These are phyloP conservation scores for Lepidium africanum DNA, from an alignment of 345 rosid species.

Conservation along the genomic window DNA sequence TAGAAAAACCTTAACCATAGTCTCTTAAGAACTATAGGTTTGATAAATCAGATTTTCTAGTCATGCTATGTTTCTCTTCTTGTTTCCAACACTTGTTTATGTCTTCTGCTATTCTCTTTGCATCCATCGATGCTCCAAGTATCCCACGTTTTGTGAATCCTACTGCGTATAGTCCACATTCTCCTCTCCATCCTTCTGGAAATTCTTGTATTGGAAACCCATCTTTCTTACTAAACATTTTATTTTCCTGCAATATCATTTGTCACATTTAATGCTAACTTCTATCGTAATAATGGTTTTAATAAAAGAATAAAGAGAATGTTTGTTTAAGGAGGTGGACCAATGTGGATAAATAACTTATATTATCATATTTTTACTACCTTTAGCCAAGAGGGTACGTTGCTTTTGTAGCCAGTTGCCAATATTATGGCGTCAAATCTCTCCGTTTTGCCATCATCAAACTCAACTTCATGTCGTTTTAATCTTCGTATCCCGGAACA, in stretches of 20 bases:
- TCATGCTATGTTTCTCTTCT: constrained; percentile 23
- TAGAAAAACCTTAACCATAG: background rate
- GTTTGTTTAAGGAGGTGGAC: constrained; percentile 8
- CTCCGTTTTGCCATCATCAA: constrained; percentile 51
- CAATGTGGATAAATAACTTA: background rate
- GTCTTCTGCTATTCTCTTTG: constrained; percentile 69
- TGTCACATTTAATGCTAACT: background rate
- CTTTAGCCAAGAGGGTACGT: constrained; percentile 90
- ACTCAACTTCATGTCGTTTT: constrained; percentile 48
- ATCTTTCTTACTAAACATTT: constrained; percentile 72
- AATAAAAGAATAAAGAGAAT: background rate
- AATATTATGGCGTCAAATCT: constrained; percentile 72
- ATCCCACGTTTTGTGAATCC: constrained; percentile 89
- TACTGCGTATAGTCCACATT: constrained; percentile 75
- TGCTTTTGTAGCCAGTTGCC: constrained; percentile 96
- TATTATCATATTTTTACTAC: constrained; percentile 29
- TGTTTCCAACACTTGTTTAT: constrained; percentile 40
- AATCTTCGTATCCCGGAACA: constrained; percentile 56
- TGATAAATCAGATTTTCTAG: constrained; percentile 6
- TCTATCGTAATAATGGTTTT: too few species aligned
- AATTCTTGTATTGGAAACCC: constrained; percentile 66
- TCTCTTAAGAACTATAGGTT: background rate
- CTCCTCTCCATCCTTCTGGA: constrained; percentile 98
- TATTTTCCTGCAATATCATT: constrained; percentile 51
- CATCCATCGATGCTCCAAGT: constrained; percentile 76